A percentile compares a stretch with the other conserved stretches of the same genome.
phyloP scores from a whole-genome alignment of 148 eudicot species.

The Heliosperma pusillum region DNA sequence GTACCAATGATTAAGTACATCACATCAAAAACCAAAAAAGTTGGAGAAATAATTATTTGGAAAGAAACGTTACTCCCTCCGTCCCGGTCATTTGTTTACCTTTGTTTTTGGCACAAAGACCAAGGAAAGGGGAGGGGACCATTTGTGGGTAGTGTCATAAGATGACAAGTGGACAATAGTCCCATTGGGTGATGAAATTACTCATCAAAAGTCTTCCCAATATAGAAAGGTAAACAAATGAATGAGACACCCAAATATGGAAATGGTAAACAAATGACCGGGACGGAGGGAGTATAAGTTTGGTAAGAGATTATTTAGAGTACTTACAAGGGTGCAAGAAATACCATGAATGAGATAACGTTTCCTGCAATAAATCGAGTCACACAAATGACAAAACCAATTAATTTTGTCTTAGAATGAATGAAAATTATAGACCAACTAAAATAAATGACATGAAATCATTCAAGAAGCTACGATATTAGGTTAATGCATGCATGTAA shows the following conservation, averaged over 20 bases:
- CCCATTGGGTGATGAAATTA: too few species aligned
- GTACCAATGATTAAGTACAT: background rate
- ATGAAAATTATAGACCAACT: slow-evolving; percentile 15
- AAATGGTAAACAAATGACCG: too few species aligned
- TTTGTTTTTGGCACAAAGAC: too few species aligned
- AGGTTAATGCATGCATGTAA: background rate
- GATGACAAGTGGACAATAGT: too few species aligned
- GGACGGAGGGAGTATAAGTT: too few species aligned
- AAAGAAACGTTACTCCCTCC: background rate
- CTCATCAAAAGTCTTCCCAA: too few species aligned
- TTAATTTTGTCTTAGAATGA: slow-evolving; percentile 19
- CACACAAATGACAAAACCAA: slow-evolving; percentile 18
- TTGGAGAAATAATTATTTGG: background rate
- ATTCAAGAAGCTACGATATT: background rate
- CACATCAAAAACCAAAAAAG: background rate
- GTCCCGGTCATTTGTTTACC: too few species aligned
- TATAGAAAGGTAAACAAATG: too few species aligned
- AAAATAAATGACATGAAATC: background rate
- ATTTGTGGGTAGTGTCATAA: too few species aligned
- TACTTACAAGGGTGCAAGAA: slow-evolving; percentile 83
- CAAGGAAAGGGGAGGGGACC: too few species aligned
- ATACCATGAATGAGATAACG: slow-evolving; percentile 81
- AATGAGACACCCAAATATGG: too few species aligned
- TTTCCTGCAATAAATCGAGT: slow-evolving; percentile 47
- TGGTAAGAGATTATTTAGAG: background rate